phyloP scores from a whole-genome alignment of 2,329 filamentous ascomycete genomes.

The Fusarium albidum region DNA sequence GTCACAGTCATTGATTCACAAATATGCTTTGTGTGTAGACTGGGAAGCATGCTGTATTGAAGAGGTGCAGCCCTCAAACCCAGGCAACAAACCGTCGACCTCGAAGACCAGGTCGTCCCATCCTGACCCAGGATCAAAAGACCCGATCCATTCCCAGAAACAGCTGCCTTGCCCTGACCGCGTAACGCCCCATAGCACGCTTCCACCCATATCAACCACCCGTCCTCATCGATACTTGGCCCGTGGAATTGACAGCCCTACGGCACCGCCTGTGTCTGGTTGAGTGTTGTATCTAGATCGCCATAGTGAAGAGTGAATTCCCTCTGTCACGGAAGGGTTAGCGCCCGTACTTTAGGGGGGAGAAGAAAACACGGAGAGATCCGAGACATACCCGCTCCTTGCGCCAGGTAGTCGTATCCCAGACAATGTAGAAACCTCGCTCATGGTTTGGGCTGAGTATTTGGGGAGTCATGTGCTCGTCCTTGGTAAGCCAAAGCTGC shows the following conservation, averaged over 20 bases:
- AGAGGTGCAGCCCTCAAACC: constrained; percentile 34
- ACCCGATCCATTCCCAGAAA: constrained; percentile 44
- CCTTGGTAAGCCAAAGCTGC: constrained; percentile 73
- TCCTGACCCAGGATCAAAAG: constrained; percentile 40
- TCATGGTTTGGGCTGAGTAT: constrained; percentile 66
- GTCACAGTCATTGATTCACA: background rate
- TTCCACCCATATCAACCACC: constrained; percentile 30
- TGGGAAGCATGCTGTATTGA: constrained; percentile 41
- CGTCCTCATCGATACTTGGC: constrained; percentile 23
- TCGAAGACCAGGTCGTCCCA: constrained; percentile 42
- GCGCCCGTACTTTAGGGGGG: constrained; percentile 14
- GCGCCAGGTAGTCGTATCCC: constrained; percentile 69
- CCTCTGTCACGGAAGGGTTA: constrained; percentile 50
- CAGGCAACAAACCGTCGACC: constrained; percentile 38
- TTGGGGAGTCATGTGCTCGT: constrained; percentile 71
- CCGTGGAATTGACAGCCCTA: constrained; percentile 32
- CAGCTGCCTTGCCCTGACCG: constrained; percentile 42
- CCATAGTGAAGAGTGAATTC: constrained; percentile 69
- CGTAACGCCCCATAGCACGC: constrained; percentile 43
- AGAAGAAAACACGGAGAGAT: constrained; percentile 11
- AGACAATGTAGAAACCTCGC: constrained; percentile 72
- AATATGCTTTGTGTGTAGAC: constrained; percentile 20
- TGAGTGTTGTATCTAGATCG: constrained; percentile 63
- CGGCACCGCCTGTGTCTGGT: constrained; percentile 43
- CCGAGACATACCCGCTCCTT: constrained; percentile 65